Percentiles rank a stretch among this genome's conserved stretches.
Conservation (phyloP, 495 filamentous ascomycete species). For the Trichocladium antarcticum region DNA sequence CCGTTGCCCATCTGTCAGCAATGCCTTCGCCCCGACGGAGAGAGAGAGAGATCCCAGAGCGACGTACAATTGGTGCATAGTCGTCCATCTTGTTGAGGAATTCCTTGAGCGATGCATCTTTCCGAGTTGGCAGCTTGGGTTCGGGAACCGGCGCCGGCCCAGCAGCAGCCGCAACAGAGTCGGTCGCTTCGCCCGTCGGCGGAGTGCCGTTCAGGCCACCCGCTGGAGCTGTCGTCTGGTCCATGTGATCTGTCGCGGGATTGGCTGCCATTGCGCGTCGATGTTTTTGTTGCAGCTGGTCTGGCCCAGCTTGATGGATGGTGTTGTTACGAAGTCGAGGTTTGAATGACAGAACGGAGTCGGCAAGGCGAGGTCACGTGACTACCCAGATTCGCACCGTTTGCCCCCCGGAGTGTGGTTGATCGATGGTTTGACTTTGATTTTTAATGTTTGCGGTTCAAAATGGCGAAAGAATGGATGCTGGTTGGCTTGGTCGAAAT, state of each 20-base stretch:
- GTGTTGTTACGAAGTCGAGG: not conserved
- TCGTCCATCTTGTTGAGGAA: slow-evolving; percentile 96
- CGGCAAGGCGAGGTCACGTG: no score
- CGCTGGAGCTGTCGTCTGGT: slow-evolving; percentile 6
- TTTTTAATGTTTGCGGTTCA: no score
- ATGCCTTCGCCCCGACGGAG: no score
- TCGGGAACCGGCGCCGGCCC: slow-evolving; percentile 19
- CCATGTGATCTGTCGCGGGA: slow-evolving; percentile 11
- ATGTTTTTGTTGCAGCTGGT: not conserved
- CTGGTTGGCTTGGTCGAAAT: no score
- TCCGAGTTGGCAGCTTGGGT: slow-evolving; percentile 53
- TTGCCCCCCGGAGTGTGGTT: no score
- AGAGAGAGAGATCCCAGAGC: slow-evolving; percentile 4
- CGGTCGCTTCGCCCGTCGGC: not conserved
- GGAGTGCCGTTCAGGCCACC: slow-evolving; percentile 13
- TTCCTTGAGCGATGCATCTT: slow-evolving; percentile 82
- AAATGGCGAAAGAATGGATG: no score
- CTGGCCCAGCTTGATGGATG: not conserved
- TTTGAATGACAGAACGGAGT: not conserved
- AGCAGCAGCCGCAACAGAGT: not conserved
- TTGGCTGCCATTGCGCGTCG: slow-evolving; percentile 15
- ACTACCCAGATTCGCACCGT: no score
- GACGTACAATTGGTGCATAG: slow-evolving; percentile 84
- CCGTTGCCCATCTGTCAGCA: not conserved
- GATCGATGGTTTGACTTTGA: no score